Conservation (phyloP, 2,329 filamentous ascomycete genomes). For the Penicillium frequentans region DNA sequence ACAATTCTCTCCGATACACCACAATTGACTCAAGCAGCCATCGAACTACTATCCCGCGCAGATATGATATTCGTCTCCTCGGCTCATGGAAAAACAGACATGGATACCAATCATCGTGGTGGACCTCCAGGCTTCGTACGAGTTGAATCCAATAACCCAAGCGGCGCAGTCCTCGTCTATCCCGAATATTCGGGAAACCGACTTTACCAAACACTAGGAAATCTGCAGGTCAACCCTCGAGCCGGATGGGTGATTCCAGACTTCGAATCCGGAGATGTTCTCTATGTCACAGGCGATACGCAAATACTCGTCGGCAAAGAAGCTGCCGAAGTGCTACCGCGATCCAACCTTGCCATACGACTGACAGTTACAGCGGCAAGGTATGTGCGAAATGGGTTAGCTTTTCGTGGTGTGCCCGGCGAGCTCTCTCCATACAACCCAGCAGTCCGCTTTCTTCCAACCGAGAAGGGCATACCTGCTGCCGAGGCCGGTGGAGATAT, state of each 20-base stretch:
- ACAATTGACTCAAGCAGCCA: not conserved
- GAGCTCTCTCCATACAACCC: not conserved
- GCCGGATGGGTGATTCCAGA: constrained; percentile 73
- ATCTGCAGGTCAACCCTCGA: constrained; percentile 65
- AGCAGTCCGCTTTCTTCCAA: not conserved
- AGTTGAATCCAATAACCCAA: constrained; percentile 57
- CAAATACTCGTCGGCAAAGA: constrained; percentile 65
- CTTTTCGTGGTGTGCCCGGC: not conserved
- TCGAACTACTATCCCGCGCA: not conserved
- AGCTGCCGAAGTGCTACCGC: constrained; percentile 64
- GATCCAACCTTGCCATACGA: constrained; percentile 70
- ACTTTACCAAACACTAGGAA: constrained; percentile 76
- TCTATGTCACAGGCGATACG: constrained; percentile 70
- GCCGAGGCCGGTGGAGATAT: constrained; percentile 11
- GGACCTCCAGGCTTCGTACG: constrained; percentile 73
- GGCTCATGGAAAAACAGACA: constrained; percentile 59
- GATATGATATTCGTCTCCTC: constrained; percentile 69
- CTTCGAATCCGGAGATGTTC: constrained; percentile 68
- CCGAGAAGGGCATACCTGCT: not conserved
- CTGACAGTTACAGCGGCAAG: constrained; percentile 58
- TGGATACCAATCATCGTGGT: constrained; percentile 84
- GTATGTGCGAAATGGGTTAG: constrained; percentile 64
- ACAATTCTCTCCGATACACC: constrained; percentile 45
- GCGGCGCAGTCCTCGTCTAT: constrained; percentile 61
- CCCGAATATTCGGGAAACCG: constrained; percentile 85